phyloP scores from a whole-genome alignment of 2,329 filamentous ascomycete genomes.

The Blastomyces percursus region DNA sequence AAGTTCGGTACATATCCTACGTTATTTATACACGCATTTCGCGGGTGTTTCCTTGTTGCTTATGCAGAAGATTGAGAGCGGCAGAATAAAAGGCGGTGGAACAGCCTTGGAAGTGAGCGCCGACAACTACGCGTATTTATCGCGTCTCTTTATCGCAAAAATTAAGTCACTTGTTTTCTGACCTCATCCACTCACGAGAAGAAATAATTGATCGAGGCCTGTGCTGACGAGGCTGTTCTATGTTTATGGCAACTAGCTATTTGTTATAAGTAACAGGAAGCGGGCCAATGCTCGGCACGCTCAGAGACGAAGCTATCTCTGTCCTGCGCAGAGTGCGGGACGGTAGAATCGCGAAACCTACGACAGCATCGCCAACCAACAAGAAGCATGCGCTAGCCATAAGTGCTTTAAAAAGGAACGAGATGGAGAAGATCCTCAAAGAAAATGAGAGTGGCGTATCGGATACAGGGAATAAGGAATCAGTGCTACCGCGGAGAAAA shows the following conservation, averaged over 20 bases:
- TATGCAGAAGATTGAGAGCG: not conserved
- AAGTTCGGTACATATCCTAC: not conserved
- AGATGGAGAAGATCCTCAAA: not conserved
- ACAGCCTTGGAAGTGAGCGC: not conserved
- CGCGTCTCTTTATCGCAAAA: not conserved
- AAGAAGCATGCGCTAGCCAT: not conserved
- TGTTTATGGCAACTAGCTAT: not conserved
- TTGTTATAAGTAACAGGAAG: not conserved
- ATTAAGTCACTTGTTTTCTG: not conserved
- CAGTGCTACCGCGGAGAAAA: not conserved
- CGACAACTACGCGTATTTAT: not conserved
- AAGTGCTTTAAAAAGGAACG: not conserved
- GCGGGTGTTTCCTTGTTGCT: not conserved
- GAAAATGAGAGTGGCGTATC: not conserved
- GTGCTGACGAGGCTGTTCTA: not conserved
- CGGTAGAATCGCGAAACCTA: not conserved
- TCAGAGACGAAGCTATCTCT: not conserved
- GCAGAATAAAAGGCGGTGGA: conserved; percentile 7
- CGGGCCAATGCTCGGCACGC: not conserved
- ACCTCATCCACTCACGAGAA: not conserved
- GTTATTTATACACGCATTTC: not conserved
- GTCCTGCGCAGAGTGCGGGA: not conserved
- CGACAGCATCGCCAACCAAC: not conserved
- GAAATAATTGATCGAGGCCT: not conserved
- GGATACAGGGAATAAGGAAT: not conserved